Conservation (phyloP, 805 yeast species). For the Candida krabiensis region DNA sequence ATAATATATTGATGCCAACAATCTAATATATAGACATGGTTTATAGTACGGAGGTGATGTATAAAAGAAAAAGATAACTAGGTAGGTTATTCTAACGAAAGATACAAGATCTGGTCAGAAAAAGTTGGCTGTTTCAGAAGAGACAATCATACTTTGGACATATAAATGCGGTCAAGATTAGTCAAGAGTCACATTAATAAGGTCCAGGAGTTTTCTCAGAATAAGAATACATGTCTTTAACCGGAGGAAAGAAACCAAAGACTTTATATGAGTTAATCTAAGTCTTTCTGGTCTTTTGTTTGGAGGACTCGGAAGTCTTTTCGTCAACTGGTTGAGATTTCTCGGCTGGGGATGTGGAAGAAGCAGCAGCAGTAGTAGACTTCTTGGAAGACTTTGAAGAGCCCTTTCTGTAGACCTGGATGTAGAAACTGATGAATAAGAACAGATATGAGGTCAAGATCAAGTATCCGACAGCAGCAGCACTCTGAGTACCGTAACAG, state of each 20-base stretch:
- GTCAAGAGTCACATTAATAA: too few relatives aligned
- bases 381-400: conserved; percentile 30
- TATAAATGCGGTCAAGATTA: too few relatives aligned
- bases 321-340: conserved; percentile 8
- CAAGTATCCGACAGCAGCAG: conserved; percentile 89
- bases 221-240: too few relatives aligned
- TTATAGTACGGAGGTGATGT: too few relatives aligned
- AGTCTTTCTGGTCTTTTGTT: conserved; percentile 33
- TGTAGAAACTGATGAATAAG: conserved; percentile 89
- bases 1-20: too few relatives aligned
- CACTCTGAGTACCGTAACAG: conserved; percentile 90
- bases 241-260: conserved; percentile 2
- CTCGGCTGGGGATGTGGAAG: conserved; percentile 15
- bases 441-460: conserved; percentile 86
- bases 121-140: too few relatives aligned
- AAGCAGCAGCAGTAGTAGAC: conserved; percentile 15
- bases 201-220: too few relatives aligned
- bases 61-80: too few relatives aligned
- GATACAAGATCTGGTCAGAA: too few relatives aligned
- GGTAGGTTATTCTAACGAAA: too few relatives aligned
- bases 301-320: conserved; percentile 21
- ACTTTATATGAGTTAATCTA: conserved; percentile 8
- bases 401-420: conserved; percentile 70
- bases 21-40: too few relatives aligned
- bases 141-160: too few relatives aligned